phyloP scores from a whole-genome alignment of 331 rosid genomes.

The Ulmus americana region DNA sequence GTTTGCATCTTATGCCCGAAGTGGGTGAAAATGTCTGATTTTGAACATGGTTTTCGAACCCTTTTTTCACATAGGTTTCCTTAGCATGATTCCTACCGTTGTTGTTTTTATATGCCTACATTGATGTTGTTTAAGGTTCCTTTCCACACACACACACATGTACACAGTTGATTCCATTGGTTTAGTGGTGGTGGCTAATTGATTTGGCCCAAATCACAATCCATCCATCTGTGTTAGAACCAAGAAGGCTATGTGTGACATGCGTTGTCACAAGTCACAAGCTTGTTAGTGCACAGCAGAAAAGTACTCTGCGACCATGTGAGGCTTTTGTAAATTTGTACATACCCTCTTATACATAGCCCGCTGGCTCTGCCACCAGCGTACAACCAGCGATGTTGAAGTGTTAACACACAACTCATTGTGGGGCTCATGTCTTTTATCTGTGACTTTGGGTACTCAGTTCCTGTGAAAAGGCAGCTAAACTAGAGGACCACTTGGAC shows the following conservation, averaged over 20 bases:
- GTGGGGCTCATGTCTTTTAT: conserved; percentile 7
- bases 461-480: conserved; percentile 14
- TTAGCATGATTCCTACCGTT: conserved; percentile 11
- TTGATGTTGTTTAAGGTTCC: background rate
- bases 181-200: conserved; percentile 18
- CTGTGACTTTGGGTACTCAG: conserved; percentile 20
- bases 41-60: conserved; percentile 16
- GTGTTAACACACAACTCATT: conserved; percentile 7
- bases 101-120: conserved; percentile 10
- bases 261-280: background rate
- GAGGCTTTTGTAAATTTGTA: conserved; percentile 11
- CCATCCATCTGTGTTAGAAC: conserved; percentile 4
- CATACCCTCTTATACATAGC: background rate
- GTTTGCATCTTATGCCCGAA: conserved; percentile 14
- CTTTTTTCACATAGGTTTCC: conserved; percentile 18
- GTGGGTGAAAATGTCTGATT: conserved; percentile 23
- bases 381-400: no score
- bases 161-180: no score
- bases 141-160: no score
- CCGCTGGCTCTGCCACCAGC: no score
- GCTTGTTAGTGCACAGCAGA: background rate
- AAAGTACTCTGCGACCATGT: conserved; percentile 26
- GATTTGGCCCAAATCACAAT: conserved; percentile 1
- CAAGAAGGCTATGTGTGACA: conserved; percentile 9
- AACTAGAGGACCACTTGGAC: conserved; percentile 33